Evolutionary conservation across 768 basidiomycete species (phyloP), one percentile per base, ranked within the genome.

Genomic region (Leccinum arenicola): DNA sequence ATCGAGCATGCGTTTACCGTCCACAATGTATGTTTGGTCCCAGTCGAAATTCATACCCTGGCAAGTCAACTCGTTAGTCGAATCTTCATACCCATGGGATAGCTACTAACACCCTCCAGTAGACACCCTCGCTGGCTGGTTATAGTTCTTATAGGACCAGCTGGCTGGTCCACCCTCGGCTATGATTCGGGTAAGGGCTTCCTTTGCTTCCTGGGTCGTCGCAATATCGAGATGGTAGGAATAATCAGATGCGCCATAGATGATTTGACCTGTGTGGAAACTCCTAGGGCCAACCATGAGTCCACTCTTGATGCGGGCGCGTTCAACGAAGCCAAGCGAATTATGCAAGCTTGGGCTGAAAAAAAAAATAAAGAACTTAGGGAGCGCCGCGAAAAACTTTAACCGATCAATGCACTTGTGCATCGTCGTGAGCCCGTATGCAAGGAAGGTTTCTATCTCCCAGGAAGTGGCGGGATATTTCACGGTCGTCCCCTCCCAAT

Each of bases 91-190:
- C 23, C 57, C 2, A 17, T 17, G 25, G 35, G 9, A 29, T 40
- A 12, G 21, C 6, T 15, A 75, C 78, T 64, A 47, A 80, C 78
- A 40, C 88, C 88, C 71, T 90, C 88, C 0, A 87, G 88, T 6
- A 17, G 88, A 85, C 33, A 87, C 87, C 17, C 86, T 79, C 23
- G 82, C 82, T 14, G 89, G 88, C n/a, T 87, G 66, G 60, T 87
- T 86, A 63, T 91, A 90, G 64, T 89, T 90, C 74, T 91, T 91
- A 70, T 91, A 90, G 6, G 88, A 89, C 64, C 86, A 86, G 60
- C 81, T 83, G 1, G 83, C 80, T 12, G 83, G 80, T 4, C 89
- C 89, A 33, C 87, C 88, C 68, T 91, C 88, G 4, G 76, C 86
- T 63, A 87, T 88, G 67, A 90, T 84, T 57, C 89, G 81, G 9